Base-by-base conservation (phyloP, 768 basidiomycete species). In the Boletus vermiculosoides region DNA sequence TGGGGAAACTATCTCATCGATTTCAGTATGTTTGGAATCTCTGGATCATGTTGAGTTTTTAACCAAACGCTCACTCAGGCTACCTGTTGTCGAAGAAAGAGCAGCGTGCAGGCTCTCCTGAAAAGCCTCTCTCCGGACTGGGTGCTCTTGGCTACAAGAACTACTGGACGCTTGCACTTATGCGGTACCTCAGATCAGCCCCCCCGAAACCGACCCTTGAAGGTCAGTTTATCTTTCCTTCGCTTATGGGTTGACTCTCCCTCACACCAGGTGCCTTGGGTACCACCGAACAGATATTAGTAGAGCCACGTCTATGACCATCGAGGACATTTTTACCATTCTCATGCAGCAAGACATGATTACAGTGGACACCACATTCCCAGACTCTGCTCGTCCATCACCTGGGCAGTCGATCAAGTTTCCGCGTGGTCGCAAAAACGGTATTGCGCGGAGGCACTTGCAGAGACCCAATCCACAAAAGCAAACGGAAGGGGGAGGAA, bases 1-100 rank as follows among this genome's bases (percentile, higher is more conserved):
- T 99, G 96, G 95, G 97, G 97, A 13, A 93, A 94, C 72, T 80
- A 93, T 53, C 80, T 99, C 64, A 98, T 99, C 64, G 97, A 98
- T 74, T 98, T 99, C 76, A 99, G 96, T 98, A 52, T 39, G 66
- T 63, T 41, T 22, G 23, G 50, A 28, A 50, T 58, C 54, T 30
- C 55, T 65, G 37, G 54, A 54, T 53, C 8, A 1, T 57, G 28
- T 30, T 36, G 16, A n/a, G 23, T n/a, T 36, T 8, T 45, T 57
- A 8, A 66, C n/a, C 33, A 34, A 46, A 39, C 50, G 2, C 22
- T 33, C 8, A 16, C 18, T 8, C 61, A 98, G 96, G 97, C 74
- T 99, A 97, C 75, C 78, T 97, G 9, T 76, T 99, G 62, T 97
- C 95, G 8, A 96, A 92, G 80, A 97, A 97, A 67, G 97, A 99